Conservation (phyloP, 1,139 yeast species). For the Eremothecium sinecaudum region DNA sequence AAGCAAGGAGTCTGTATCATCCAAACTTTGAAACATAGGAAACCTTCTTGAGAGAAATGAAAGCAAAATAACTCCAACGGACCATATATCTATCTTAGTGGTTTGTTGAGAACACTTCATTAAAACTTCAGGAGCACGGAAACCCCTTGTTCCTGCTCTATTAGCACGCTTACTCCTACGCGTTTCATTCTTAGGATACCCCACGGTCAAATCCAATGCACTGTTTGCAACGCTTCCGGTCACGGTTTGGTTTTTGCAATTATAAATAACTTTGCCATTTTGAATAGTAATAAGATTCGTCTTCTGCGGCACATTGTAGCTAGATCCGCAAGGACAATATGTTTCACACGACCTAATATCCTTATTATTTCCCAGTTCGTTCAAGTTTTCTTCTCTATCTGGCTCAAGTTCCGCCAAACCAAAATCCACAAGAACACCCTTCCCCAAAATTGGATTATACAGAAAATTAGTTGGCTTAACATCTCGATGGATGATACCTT, state of each 20-base stretch:
- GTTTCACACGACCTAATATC: conserved; percentile 30
- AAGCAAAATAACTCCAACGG: conserved; percentile 78
- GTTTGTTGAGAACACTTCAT: conserved; percentile 81
- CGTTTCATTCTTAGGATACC: conserved; percentile 71
- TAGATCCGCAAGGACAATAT: conserved; percentile 25
- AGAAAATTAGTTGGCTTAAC: conserved; percentile 84
- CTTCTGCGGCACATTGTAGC: conserved; percentile 13
- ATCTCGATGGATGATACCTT: conserved; percentile 78
- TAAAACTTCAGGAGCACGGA: conserved; percentile 89
- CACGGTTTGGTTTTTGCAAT: conserved; percentile 9
- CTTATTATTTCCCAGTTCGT: conserved; percentile 19
- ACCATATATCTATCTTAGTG: conserved; percentile 80
- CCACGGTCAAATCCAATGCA: conserved; percentile 37
- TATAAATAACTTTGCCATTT: conserved; percentile 26
- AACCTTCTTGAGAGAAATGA: conserved; percentile 65
- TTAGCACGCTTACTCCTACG: conserved; percentile 89
- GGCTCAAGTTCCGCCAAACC: conserved; percentile 66
- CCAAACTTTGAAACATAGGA: conserved; percentile 82
- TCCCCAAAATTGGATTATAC: conserved; percentile 63
- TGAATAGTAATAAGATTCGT: conserved; percentile 21
- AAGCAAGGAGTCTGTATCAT: conserved; percentile 82
- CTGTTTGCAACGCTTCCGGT: conserved; percentile 15
- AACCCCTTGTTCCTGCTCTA: conserved; percentile 96
- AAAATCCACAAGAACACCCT: conserved; percentile 85
- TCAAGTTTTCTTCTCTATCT: conserved; percentile 9